Evolutionary conservation across 768 basidiomycete species (phyloP).

Genomic region (Vishniacozyma victoriae): DNA sequence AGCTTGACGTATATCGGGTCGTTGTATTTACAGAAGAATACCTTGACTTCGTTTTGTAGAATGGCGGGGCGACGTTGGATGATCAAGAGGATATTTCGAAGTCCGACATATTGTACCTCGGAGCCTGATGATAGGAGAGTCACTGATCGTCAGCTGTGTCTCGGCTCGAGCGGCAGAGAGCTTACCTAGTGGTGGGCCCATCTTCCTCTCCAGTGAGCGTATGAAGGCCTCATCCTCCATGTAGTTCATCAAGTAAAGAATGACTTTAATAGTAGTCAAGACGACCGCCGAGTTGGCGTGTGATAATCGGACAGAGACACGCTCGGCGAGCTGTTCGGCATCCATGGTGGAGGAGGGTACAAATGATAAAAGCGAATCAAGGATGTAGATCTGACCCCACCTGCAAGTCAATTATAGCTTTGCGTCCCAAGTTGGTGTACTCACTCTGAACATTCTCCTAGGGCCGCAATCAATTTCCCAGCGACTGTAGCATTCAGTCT

Average conservation of each 20-base stretch:
- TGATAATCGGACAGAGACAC: slow-evolving; percentile 84
- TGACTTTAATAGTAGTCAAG: slow-evolving; percentile 90
- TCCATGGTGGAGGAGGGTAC: slow-evolving; percentile 83
- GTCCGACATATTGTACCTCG: slow-evolving; percentile 95
- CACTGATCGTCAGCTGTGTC: slow-evolving; percentile 53
- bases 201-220: slow-evolving; percentile 89
- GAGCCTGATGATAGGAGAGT: slow-evolving; percentile 92
- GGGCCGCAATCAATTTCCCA: slow-evolving; percentile 80
- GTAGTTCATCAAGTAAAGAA: slow-evolving; percentile 97
- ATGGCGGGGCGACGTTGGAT: slow-evolving; percentile 90
- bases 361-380: slow-evolving; percentile 87
- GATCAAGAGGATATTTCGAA: slow-evolving; percentile 93
- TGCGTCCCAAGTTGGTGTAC: slow-evolving; percentile 47
- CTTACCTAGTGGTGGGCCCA: slow-evolving; percentile 91
- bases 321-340: slow-evolving; percentile 91
- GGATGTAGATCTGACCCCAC: slow-evolving; percentile 98
- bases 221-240: slow-evolving; percentile 84
- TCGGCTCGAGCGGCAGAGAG: slow-evolving; percentile 3
- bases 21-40: slow-evolving; percentile 99
- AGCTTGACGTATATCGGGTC: slow-evolving; percentile 99
- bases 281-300: slow-evolving; percentile 99
- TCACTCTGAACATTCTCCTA: slow-evolving; percentile 95
- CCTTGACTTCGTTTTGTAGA: slow-evolving; percentile 93
- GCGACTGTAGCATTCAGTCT: slow-evolving; percentile 80
- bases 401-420: slow-evolving; percentile 51